These are phyloP conservation scores for Brachypodium distachyon DNA, from an alignment of 202 grass and related monocot genomes.

Conservation along the genomic window DNA sequence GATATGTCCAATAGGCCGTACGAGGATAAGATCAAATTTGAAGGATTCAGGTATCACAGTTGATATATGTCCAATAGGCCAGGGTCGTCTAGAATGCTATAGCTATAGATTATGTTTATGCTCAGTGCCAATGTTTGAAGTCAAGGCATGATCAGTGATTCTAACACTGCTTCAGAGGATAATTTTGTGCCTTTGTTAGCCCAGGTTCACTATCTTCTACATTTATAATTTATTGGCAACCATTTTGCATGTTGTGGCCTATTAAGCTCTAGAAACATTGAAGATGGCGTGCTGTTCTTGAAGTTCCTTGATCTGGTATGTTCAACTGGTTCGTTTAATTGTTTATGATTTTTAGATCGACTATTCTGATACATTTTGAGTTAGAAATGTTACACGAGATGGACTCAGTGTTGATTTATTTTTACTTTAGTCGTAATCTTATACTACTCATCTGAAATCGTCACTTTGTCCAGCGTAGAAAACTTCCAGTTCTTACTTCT, in stretches of 20 bases:
- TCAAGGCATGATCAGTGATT: neutral
- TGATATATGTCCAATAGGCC: neutral
- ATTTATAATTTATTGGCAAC: neutral
- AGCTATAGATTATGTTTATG: neutral
- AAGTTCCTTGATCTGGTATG: neutral
- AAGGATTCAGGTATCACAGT: neutral
- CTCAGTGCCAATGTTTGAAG: neutral
- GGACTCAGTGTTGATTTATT: neutral
- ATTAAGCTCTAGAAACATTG: neutral
- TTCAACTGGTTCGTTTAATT: neutral
- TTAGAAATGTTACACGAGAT: neutral
- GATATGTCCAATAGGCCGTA: neutral
- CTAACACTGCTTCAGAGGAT: neutral
- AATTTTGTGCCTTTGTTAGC: neutral
- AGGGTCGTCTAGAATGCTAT: neutral
- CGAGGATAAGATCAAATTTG: slow-evolving; percentile 38
- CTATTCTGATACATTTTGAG: neutral
- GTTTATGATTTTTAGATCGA: neutral
- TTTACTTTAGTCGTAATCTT: neutral
- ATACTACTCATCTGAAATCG: neutral
- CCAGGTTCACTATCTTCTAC: neutral
- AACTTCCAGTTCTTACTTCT: neutral
- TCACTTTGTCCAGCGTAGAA: neutral
- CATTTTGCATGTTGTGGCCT: neutral
- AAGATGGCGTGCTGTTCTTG: neutral